Conservation (phyloP, 371 early-diverging fungal species). For the Mortierella polycephala region DNA sequence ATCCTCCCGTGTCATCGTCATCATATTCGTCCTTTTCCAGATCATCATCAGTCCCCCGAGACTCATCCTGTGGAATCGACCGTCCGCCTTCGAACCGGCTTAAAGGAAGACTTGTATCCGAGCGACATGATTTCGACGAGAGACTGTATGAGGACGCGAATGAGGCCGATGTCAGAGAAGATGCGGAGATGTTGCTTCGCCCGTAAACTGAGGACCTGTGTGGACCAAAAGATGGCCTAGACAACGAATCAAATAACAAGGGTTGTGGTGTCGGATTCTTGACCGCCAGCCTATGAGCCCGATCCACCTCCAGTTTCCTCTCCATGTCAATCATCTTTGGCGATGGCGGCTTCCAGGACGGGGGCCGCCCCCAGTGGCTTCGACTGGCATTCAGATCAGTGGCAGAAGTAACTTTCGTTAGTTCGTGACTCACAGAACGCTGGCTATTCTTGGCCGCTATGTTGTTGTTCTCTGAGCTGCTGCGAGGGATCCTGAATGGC, state of each 20-base stretch:
- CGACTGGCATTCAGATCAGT: slow-evolving; percentile 10
- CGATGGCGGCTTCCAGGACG: slow-evolving; percentile 49
- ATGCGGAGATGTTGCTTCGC: slow-evolving; percentile 10
- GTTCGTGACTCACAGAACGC: background rate
- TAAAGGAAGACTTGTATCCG: slow-evolving; percentile 9
- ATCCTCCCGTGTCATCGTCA: slow-evolving; percentile 28
- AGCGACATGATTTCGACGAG: slow-evolving; percentile 19
- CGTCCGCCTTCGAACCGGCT: slow-evolving; percentile 1
- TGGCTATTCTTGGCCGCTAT: background rate
- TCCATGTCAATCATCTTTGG: slow-evolving; percentile 50
- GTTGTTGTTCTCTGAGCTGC: too few species aligned
- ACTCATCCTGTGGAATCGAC: background rate
- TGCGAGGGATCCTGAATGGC: background rate
- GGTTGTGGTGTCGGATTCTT: background rate
- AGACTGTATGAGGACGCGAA: slow-evolving; percentile 9
- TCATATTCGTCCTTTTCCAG: slow-evolving; percentile 6
- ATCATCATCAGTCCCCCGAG: background rate
- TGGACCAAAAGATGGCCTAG: slow-evolving; percentile 20
- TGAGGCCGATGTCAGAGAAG: slow-evolving; percentile 10
- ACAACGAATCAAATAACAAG: slow-evolving; percentile 6
- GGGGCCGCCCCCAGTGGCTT: slow-evolving; percentile 50
- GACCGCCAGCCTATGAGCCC: slow-evolving; percentile 8
- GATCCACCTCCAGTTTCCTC: slow-evolving; percentile 13
- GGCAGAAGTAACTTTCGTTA: background rate
- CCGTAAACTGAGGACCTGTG: slow-evolving; percentile 43